Percentiles rank a stretch among this genome's conserved stretches.
phyloP scores from a whole-genome alignment of 2,329 filamentous ascomycete species.

The Mollisia scopiformis region DNA sequence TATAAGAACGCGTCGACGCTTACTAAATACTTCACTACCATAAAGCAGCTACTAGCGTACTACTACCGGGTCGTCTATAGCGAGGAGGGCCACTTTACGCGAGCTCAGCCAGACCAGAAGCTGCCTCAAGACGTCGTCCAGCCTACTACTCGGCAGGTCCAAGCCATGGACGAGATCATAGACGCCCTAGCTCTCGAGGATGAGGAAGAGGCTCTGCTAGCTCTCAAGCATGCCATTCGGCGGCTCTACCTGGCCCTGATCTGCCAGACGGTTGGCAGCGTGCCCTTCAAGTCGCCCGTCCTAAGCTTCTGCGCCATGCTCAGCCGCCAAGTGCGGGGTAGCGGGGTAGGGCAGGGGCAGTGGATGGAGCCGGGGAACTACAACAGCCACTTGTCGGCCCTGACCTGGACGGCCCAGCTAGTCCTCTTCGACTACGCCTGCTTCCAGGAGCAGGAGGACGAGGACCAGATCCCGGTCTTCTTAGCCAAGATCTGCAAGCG shows the following conservation, averaged over 20 bases:
- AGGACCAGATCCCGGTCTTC: constrained; percentile 18
- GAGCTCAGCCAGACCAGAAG: neutral
- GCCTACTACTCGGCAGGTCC: neutral
- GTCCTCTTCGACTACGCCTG: neutral
- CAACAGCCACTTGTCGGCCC: constrained; percentile 14
- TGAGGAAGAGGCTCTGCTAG: constrained; percentile 3
- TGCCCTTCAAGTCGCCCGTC: constrained; percentile 14
- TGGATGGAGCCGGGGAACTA: constrained; percentile 18
- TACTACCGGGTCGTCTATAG: constrained; percentile 16
- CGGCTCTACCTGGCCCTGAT: constrained; percentile 19
- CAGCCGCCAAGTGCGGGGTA: constrained; percentile 1
- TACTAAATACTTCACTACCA: constrained; percentile 15
- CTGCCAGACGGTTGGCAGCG: constrained; percentile 11
- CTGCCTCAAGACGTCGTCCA: constrained; percentile 7
- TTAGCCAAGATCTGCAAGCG: constrained; percentile 14
- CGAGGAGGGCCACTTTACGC: constrained; percentile 6
- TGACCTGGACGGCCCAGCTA: constrained; percentile 16
- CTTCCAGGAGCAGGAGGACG: constrained; percentile 20
- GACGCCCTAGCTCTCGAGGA: constrained; percentile 10
- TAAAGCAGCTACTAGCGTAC: constrained; percentile 21
- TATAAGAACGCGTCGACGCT: constrained; percentile 16
- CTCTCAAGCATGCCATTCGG: constrained; percentile 17
- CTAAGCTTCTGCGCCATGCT: constrained; percentile 16
- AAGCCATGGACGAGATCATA: constrained; percentile 17
- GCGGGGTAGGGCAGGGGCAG: neutral